These are phyloP conservation scores for Datura wrightii DNA, from an alignment of 257 asterid genomes.

Conservation along the genomic window DNA sequence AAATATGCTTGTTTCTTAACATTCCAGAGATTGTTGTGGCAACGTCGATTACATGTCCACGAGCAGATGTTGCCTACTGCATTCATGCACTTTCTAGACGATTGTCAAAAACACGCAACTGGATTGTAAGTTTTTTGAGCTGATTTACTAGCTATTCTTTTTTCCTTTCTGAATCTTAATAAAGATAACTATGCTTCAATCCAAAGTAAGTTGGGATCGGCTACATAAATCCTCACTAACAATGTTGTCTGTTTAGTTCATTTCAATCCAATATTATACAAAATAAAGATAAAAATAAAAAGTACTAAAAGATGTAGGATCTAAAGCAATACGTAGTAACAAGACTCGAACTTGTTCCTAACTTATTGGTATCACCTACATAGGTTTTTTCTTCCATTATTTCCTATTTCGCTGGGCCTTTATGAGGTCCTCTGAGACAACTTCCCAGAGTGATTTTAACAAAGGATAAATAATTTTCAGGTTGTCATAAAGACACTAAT, in stretches of 20 bases:
- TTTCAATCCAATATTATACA: neutral
- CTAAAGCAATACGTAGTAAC: neutral
- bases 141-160: neutral
- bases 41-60: conserved; percentile 61
- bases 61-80: conserved; percentile 95
- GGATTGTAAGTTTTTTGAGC: conserved; percentile 61
- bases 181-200: neutral
- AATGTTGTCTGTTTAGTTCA: neutral
- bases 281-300: neutral
- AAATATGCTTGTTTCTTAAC: neutral
- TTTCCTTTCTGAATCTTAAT: neutral
- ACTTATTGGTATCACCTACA: neutral
- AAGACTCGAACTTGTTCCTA: neutral
- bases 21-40: conserved; percentile 64
- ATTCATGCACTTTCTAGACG: conserved; percentile 81
- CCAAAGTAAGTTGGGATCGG: neutral
- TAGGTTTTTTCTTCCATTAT: neutral
- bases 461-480: conserved; percentile 43
- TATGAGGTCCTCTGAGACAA: neutral
- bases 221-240: neutral
- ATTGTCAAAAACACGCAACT: conserved; percentile 71
- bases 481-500: conserved; percentile 81
- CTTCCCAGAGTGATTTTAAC: neutral
- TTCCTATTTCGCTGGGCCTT: neutral
- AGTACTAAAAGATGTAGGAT: neutral